A percentile compares a stretch with the other conserved stretches of the same genome.
Evolutionary conservation across 805 yeast species (phyloP).

Genomic region (Metschnikowia lachancei): DNA sequence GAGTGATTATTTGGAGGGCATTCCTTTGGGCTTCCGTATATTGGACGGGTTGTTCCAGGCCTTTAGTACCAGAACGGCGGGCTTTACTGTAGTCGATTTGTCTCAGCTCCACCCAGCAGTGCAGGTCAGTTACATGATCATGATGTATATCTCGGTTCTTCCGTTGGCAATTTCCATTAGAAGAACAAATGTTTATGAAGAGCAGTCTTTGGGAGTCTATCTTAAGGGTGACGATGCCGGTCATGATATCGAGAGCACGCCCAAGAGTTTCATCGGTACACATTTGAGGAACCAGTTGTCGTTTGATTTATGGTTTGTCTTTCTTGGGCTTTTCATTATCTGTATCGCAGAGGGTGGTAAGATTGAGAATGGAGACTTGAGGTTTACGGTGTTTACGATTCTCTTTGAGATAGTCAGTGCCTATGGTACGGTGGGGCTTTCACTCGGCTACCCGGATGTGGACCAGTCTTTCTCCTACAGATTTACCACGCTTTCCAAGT

Average conservation of each 20-base stretch:
- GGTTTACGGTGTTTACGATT: slow-evolving; percentile 66
- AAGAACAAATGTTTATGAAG: slow-evolving; percentile 96
- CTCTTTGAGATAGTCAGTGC: slow-evolving; percentile 91
- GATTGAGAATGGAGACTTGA: slow-evolving; percentile 41
- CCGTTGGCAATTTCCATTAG: slow-evolving; percentile 96
- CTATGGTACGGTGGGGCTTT: slow-evolving; percentile 93
- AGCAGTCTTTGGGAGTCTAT: slow-evolving; percentile 93
- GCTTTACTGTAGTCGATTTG: slow-evolving; percentile 72
- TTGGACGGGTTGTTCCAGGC: slow-evolving; percentile 89
- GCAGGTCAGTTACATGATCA: slow-evolving; percentile 87
- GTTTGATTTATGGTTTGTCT: slow-evolving; percentile 91
- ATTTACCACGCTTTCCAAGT: slow-evolving; percentile 70
- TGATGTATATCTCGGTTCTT: slow-evolving; percentile 97
- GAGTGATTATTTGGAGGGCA: slow-evolving; percentile 42
- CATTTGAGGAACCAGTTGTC: slow-evolving; percentile 91
- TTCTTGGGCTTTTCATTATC: slow-evolving; percentile 78
- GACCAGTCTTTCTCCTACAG: slow-evolving; percentile 70
- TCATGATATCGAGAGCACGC: slow-evolving; percentile 39
- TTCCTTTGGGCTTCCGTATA: slow-evolving; percentile 66
- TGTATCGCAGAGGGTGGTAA: slow-evolving; percentile 80
- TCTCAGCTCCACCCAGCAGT: slow-evolving; percentile 80
- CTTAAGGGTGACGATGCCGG: slow-evolving; percentile 33
- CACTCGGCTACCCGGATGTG: slow-evolving; percentile 73
- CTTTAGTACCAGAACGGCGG: slow-evolving; percentile 90
- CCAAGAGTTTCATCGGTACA: slow-evolving; percentile 68